Evolutionary conservation across 1,284 basidiomycete genomes (phyloP).

Genomic region (Xerocomus cyaneibrunnescens): DNA sequence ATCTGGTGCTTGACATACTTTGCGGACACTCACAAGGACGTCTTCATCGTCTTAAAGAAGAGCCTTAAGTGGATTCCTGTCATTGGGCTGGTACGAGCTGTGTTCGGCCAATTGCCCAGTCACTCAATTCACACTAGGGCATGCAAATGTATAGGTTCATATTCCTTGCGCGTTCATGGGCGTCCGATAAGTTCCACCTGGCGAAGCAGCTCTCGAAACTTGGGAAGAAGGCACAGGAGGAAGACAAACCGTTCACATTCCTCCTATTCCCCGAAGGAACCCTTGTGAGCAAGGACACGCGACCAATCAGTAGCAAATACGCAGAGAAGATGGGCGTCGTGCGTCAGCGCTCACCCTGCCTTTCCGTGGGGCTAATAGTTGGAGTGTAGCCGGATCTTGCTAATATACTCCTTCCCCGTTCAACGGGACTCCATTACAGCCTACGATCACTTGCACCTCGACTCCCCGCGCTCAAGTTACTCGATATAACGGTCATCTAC

Average conservation of each 20-base stretch:
- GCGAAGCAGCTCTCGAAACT: slow-evolving; percentile 56
- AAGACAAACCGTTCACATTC: slow-evolving; percentile 74
- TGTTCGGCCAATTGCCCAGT: background rate
- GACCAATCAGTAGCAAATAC: slow-evolving; percentile 81
- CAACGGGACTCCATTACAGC: slow-evolving; percentile 87
- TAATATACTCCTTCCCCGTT: slow-evolving; percentile 83
- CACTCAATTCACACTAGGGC: slow-evolving; percentile 46
- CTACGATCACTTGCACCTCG: slow-evolving; percentile 78
- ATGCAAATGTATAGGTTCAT: slow-evolving; percentile 95
- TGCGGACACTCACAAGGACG: slow-evolving; percentile 65
- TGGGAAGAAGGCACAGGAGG: slow-evolving; percentile 57
- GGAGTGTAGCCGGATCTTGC: slow-evolving; percentile 67
- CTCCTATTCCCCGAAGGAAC: slow-evolving; percentile 94
- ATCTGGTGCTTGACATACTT: slow-evolving; percentile 87
- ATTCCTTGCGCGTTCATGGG: slow-evolving; percentile 86
- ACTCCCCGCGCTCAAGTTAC: slow-evolving; percentile 73
- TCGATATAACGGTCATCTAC: slow-evolving; percentile 91
- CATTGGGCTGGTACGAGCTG: slow-evolving; percentile 74
- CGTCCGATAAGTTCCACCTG: slow-evolving; percentile 70
- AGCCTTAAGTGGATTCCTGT: slow-evolving; percentile 87
- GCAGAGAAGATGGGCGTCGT: slow-evolving; percentile 82
- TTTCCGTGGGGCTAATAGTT: slow-evolving; percentile 9
- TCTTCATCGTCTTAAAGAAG: slow-evolving; percentile 90
- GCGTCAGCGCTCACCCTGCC: slow-evolving; percentile 36
- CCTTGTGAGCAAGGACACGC: slow-evolving; percentile 78